Conservation (phyloP, 2,329 filamentous ascomycete genomes). For the Fusarium domesticum region DNA sequence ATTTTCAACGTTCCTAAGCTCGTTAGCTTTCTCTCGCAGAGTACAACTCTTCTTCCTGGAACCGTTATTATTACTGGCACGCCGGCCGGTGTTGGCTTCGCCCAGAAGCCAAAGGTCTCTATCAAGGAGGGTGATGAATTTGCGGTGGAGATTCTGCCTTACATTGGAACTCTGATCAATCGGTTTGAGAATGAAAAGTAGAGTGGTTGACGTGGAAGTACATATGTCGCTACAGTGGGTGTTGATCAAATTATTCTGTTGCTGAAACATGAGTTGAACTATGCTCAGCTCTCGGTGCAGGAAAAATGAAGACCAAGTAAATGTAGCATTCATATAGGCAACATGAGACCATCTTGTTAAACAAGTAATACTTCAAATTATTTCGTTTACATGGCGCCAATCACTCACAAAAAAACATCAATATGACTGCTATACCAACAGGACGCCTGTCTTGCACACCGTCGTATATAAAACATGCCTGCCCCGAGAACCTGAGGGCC, state of each 20-base stretch:
- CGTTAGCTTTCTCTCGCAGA: slow-evolving; percentile 57
- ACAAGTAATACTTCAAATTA: no score
- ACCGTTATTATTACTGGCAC: slow-evolving; percentile 66
- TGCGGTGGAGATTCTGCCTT: slow-evolving; percentile 41
- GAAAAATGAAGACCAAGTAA: not conserved
- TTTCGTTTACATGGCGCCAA: no score
- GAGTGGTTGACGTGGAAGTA: not conserved
- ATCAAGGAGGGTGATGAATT: slow-evolving; percentile 63
- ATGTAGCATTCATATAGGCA: no score
- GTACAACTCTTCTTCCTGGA: slow-evolving; percentile 59
- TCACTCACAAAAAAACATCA: no score
- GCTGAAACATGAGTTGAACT: no score
- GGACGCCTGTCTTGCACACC: no score
- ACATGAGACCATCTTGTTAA: no score
- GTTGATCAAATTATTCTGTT: no score
- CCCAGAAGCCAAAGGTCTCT: slow-evolving; percentile 63
- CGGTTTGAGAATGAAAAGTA: slow-evolving; percentile 27
- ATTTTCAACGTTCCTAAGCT: slow-evolving; percentile 60
- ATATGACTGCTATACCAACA: no score
- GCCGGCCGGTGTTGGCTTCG: slow-evolving; percentile 68
- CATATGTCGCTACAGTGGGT: no score
- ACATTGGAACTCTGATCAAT: slow-evolving; percentile 44
- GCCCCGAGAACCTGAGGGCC: no score
- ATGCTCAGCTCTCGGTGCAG: slow-evolving; percentile 9
- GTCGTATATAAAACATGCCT: no score